Conservation (phyloP, 495 filamentous ascomycete species). For the Echria macrotheca region DNA sequence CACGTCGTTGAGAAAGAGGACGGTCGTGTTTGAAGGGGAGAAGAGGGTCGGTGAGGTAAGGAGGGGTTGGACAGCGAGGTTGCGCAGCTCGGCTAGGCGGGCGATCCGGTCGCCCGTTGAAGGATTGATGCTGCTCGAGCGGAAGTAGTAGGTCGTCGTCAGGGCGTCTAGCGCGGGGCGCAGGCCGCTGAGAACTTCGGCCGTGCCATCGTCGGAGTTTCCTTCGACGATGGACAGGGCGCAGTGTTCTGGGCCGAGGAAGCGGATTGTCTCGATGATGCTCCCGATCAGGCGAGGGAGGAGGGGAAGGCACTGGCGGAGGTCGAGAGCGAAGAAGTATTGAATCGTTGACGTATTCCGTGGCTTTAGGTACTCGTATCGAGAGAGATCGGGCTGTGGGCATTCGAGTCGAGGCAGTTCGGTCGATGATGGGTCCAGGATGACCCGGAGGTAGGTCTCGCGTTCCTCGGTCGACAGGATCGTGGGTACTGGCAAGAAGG, state of each 20-base stretch:
- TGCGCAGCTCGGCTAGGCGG: slow-evolving; percentile 40
- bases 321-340: slow-evolving; percentile 48
- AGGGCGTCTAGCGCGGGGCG: slow-evolving; percentile 6
- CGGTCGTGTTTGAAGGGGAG: slow-evolving; percentile 28
- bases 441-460: neutral
- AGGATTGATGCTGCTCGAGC: slow-evolving; percentile 35
- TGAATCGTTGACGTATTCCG: neutral
- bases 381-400: neutral
- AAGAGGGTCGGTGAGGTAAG: neutral
- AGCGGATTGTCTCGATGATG: slow-evolving; percentile 41
- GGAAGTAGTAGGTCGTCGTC: slow-evolving; percentile 32
- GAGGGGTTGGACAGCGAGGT: slow-evolving; percentile 21
- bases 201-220: slow-evolving; percentile 46
- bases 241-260: slow-evolving; percentile 43
- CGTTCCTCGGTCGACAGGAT: neutral
- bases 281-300: slow-evolving; percentile 44
- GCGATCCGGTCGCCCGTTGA: slow-evolving; percentile 31
- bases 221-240: slow-evolving; percentile 48
- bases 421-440: slow-evolving; percentile 3
- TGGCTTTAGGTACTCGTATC: neutral
- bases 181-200: slow-evolving; percentile 29
- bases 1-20: slow-evolving; percentile 50
- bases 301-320: slow-evolving; percentile 34
- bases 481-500: neutral
- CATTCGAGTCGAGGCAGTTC: slow-evolving; percentile 8